phyloP scores from a whole-genome alignment of 345 rosid species.

The Arabis hirsuta region DNA sequence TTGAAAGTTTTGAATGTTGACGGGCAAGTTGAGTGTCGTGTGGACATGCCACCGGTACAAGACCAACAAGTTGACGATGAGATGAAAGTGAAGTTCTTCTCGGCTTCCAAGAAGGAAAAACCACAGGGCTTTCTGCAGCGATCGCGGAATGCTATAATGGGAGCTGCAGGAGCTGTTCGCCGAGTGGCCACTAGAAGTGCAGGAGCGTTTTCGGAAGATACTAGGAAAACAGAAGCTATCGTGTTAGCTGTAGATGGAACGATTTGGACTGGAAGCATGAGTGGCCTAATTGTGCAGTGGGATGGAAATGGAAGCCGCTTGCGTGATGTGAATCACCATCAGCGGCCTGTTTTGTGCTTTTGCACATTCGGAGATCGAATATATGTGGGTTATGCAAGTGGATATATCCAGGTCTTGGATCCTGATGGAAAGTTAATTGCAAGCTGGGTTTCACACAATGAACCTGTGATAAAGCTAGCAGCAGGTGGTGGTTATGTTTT shows the following conservation, averaged over 20 bases:
- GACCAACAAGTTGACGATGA: conserved; percentile 69
- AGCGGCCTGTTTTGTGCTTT: conserved; percentile 69
- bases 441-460: conserved; percentile 83
- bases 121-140: conserved; percentile 75
- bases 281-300: conserved; percentile 76
- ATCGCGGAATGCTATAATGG: conserved; percentile 89
- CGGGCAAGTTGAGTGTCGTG: conserved; percentile 76
- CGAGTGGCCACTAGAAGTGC: conserved; percentile 79
- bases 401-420: conserved; percentile 77
- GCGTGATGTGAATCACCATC: conserved; percentile 67
- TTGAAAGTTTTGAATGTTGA: conserved; percentile 72
- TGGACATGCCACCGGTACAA: conserved; percentile 52
- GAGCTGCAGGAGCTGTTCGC: conserved; percentile 95
- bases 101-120: conserved; percentile 73
- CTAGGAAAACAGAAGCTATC: conserved; percentile 77
- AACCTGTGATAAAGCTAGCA: conserved; percentile 83
- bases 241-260: conserved; percentile 70
- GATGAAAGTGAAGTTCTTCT: conserved; percentile 68
- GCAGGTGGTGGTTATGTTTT: conserved; percentile 67
- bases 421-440: conserved; percentile 81
- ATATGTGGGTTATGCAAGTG: conserved; percentile 83
- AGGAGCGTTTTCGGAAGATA: conserved; percentile 71
- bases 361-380: conserved; percentile 67
- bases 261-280: conserved; percentile 80
- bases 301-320: conserved; percentile 76